phyloP scores from a whole-genome alignment of 1,284 basidiomycete genomes.

The Phenoliferia sp. region DNA sequence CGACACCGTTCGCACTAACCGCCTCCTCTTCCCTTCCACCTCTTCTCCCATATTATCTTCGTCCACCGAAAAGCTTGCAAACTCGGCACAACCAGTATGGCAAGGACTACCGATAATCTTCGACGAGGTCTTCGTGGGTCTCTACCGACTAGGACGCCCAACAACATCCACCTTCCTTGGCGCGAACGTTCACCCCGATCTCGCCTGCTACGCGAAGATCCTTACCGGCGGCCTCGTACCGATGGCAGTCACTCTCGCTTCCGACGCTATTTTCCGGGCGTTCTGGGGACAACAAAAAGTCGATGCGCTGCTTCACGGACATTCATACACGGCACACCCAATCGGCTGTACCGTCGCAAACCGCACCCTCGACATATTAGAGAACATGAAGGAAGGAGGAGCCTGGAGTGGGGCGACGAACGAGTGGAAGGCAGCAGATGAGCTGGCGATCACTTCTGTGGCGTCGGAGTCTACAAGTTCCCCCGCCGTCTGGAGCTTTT shows the following conservation, averaged over 20 bases:
- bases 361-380: conserved; percentile 65
- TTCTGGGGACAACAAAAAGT: conserved; percentile 73
- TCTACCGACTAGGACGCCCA: conserved; percentile 76
- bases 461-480: too few relatives aligned
- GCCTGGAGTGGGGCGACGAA: conserved; percentile 55
- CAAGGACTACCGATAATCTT: conserved; percentile 83
- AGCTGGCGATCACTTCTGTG: neutral
- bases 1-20: conserved; percentile 64
- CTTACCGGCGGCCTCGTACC: conserved; percentile 90
- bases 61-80: conserved; percentile 12
- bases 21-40: conserved; percentile 49
- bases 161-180: conserved; percentile 64
- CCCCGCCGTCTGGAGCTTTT: conserved; percentile 71
- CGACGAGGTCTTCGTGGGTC: conserved; percentile 92
- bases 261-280: conserved; percentile 68
- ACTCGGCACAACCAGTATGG: conserved; percentile 48
- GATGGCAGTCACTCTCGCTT: conserved; percentile 77
- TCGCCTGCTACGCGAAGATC: conserved; percentile 88
- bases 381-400: conserved; percentile 47
- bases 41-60: conserved; percentile 34
- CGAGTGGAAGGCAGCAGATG: conserved; percentile 46
- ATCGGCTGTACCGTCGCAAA: conserved; percentile 88
- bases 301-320: conserved; percentile 86
- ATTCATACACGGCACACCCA: conserved; percentile 89
- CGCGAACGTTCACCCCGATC: conserved; percentile 61